Conservation (phyloP, 129 eudicot species). For the Arctium lappa region DNA sequence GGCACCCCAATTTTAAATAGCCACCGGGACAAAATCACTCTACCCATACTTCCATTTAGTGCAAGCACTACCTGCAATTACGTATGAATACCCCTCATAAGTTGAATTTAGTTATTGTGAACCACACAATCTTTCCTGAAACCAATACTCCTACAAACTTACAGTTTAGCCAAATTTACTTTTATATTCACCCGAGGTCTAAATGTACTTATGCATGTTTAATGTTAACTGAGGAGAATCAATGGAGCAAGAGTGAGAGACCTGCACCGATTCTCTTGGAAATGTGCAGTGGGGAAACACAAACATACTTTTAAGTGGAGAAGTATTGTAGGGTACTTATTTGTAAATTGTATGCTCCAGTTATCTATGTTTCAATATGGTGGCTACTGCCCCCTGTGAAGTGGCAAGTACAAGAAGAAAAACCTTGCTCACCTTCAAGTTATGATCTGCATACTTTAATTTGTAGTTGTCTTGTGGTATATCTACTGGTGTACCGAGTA, state of each 20-base stretch:
- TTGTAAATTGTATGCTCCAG: background rate
- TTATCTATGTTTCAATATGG: background rate
- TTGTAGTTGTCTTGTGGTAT: conserved; percentile 41
- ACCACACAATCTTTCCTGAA: background rate
- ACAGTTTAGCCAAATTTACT: background rate
- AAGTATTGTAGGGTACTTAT: background rate
- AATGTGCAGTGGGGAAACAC: background rate
- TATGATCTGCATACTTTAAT: conserved; percentile 47
- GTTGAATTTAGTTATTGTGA: background rate
- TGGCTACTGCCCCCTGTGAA: background rate
- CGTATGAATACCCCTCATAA: conserved; percentile 1
- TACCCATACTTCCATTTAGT: conserved; percentile 67
- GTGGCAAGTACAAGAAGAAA: background rate
- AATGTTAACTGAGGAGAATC: background rate
- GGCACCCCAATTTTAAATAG: conserved; percentile 46
- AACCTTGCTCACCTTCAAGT: conserved; percentile 47
- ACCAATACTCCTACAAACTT: background rate
- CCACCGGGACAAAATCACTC: conserved; percentile 65
- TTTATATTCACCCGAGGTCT: background rate
- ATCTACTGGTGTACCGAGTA: conserved; percentile 58
- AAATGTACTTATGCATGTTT: background rate
- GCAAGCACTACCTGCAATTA: conserved; percentile 81
- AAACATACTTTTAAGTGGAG: background rate
- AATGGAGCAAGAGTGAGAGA: background rate
- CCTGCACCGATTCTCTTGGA: no score